Conservation (phyloP, 352 stramenopile genomes). For the Phytopythium litorale region DNA sequence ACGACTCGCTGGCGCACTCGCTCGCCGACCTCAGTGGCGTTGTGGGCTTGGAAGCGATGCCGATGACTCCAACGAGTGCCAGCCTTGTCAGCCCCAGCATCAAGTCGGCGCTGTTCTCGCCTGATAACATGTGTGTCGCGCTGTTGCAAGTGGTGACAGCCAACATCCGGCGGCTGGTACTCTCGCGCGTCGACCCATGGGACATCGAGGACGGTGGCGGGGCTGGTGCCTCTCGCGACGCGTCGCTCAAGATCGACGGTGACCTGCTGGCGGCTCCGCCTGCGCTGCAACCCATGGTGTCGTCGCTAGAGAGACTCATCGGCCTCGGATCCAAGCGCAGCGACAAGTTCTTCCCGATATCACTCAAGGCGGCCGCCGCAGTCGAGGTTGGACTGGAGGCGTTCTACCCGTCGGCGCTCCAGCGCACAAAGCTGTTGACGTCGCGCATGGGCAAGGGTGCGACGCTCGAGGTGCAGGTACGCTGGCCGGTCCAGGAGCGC, state of each 20-base stretch:
- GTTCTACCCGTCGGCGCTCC: constrained; percentile 82
- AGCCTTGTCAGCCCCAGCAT: not conserved
- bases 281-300: constrained; percentile 59
- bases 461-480: constrained; percentile 82
- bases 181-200: constrained; percentile 68
- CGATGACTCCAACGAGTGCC: constrained; percentile 1
- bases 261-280: constrained; percentile 54
- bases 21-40: constrained; percentile 14
- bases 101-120: constrained; percentile 29
- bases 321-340: constrained; percentile 73
- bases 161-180: constrained; percentile 77
- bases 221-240: constrained; percentile 39
- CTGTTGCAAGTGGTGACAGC: constrained; percentile 73
- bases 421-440: constrained; percentile 76
- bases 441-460: constrained; percentile 81
- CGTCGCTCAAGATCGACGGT: constrained; percentile 45
- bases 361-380: constrained; percentile 75
- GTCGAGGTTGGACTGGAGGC: constrained; percentile 85
- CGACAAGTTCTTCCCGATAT: constrained; percentile 76
- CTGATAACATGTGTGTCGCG: constrained; percentile 65
- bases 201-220: constrained; percentile 59
- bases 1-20: constrained; percentile 22
- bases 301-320: constrained; percentile 73
- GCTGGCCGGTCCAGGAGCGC: constrained; percentile 82
- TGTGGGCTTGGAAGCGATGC: not conserved